These are phyloP conservation scores for Miscanthus sacchariflorus DNA, from an alignment of 202 grass and related monocot species.

Conservation along the genomic window DNA sequence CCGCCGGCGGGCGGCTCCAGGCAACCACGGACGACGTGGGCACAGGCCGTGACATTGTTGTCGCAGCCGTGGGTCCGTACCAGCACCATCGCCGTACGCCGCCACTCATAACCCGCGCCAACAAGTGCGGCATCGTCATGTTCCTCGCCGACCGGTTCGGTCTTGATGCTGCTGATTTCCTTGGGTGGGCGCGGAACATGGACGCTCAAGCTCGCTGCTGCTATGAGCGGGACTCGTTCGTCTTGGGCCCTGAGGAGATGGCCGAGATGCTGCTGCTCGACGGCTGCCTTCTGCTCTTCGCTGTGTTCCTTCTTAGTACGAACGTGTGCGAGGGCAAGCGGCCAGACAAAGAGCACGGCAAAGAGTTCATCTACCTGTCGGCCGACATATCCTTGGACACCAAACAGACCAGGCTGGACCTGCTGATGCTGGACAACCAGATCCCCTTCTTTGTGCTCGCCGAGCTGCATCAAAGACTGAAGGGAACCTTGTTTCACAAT, in stretches of 20 bases:
- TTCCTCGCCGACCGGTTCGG: background rate
- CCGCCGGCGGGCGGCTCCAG: too few species aligned
- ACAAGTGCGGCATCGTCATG: slow-evolving; percentile 19
- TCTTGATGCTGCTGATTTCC: background rate
- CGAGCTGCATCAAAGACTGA: background rate
- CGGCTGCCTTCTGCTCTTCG: slow-evolving; percentile 12
- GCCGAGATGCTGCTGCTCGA: slow-evolving; percentile 32
- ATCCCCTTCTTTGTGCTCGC: slow-evolving; percentile 32
- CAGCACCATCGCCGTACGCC: background rate
- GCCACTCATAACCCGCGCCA: background rate
- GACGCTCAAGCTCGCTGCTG: background rate
- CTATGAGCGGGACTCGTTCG: background rate
- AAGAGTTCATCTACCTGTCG: background rate
- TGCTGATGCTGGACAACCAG: slow-evolving; percentile 21
- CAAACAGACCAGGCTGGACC: slow-evolving; percentile 21
- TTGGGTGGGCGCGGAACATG: background rate
- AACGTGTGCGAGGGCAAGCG: background rate
- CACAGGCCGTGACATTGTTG: background rate
- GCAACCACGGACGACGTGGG: background rate
- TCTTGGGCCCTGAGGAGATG: background rate
- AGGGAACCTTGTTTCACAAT: background rate
- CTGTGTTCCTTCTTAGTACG: background rate
- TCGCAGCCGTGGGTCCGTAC: slow-evolving; percentile 21
- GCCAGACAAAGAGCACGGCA: background rate
- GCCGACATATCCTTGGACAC: slow-evolving; percentile 17